phyloP scores from a whole-genome alignment of 1,139 yeast species.

The Yamadazyma epiphylla region DNA sequence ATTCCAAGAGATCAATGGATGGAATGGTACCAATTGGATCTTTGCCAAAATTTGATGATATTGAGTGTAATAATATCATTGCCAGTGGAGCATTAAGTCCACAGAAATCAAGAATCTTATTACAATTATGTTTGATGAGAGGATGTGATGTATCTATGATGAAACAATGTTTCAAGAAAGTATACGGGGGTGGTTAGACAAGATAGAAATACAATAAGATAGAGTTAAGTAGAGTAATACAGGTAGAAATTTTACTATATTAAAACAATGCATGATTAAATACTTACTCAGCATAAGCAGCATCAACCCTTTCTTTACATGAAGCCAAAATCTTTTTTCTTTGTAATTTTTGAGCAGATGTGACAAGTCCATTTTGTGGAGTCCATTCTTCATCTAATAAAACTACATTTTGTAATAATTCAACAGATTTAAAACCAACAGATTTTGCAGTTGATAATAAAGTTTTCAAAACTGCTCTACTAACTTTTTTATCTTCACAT shows the following conservation, averaged over 20 bases:
- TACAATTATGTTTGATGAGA: slow-evolving; percentile 54
- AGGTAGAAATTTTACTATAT: slow-evolving; percentile 1
- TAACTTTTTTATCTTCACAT: slow-evolving; percentile 56
- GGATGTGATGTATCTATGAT: slow-evolving; percentile 38
- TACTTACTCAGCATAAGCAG: slow-evolving; percentile 2
- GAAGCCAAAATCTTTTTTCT: slow-evolving; percentile 83
- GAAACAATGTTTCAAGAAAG: slow-evolving; percentile 45
- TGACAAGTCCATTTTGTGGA: slow-evolving; percentile 89
- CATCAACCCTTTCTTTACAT: slow-evolving; percentile 57
- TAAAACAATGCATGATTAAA: slow-evolving; percentile 1
- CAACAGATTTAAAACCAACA: slow-evolving; percentile 84
- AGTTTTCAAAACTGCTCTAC: slow-evolving; percentile 51
- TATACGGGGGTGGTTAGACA: slow-evolving; percentile 17
- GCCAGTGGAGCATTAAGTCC: slow-evolving; percentile 71
- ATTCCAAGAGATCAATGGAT: slow-evolving; percentile 66
- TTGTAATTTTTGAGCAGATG: slow-evolving; percentile 95
- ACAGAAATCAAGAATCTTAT: slow-evolving; percentile 57
- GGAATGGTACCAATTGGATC: slow-evolving; percentile 45
- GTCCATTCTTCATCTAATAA: slow-evolving; percentile 94
- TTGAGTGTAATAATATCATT: slow-evolving; percentile 22
- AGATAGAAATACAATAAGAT: slow-evolving; percentile 1
- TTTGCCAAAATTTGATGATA: slow-evolving; percentile 22
- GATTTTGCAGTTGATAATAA: slow-evolving; percentile 71
- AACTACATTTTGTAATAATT: slow-evolving; percentile 74
- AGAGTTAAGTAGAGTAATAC: slow-evolving; percentile 6